Conservation (phyloP, 257 asterid species). For the Echites panduratus region DNA sequence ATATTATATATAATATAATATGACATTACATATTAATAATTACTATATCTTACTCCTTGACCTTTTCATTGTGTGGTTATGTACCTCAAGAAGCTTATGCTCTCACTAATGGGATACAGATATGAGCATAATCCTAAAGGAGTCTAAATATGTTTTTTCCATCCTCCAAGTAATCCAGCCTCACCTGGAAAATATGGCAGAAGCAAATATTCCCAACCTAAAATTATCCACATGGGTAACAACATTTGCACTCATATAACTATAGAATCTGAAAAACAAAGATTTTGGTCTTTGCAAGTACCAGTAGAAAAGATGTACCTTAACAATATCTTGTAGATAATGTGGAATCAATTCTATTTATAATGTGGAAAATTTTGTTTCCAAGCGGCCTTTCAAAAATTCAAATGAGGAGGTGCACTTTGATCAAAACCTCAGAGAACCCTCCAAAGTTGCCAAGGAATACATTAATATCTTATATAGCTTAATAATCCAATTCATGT, state of each 20-base stretch:
- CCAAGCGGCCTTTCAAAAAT: conserved; percentile 24
- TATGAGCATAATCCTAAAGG: conserved; percentile 79
- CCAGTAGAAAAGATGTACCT: conserved; percentile 40
- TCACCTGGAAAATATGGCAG: conserved; percentile 55
- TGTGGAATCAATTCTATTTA: conserved; percentile 90
- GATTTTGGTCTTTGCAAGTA: neutral
- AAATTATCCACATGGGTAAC: neutral
- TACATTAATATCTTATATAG: conserved; percentile 20
- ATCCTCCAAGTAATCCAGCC: conserved; percentile 90
- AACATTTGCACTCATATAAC: neutral
- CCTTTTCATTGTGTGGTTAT: too few species aligned
- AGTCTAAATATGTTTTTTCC: conserved; percentile 90
- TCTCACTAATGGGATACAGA: too few species aligned
- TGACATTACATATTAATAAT: too few species aligned
- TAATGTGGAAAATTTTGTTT: conserved; percentile 33
- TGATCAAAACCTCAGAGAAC: conserved; percentile 15
- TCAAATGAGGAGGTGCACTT: conserved; percentile 14
- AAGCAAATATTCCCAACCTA: conserved; percentile 7
- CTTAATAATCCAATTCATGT: conserved; percentile 50
- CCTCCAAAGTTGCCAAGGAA: conserved; percentile 5
- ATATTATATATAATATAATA: too few species aligned
- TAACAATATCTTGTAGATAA: conserved; percentile 88
- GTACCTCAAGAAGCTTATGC: conserved; percentile 98
- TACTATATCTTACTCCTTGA: neutral
- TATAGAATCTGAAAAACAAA: neutral